Base-by-base conservation (phyloP, 2,329 filamentous ascomycete species). In the Furcasterigmium furcatum region DNA sequence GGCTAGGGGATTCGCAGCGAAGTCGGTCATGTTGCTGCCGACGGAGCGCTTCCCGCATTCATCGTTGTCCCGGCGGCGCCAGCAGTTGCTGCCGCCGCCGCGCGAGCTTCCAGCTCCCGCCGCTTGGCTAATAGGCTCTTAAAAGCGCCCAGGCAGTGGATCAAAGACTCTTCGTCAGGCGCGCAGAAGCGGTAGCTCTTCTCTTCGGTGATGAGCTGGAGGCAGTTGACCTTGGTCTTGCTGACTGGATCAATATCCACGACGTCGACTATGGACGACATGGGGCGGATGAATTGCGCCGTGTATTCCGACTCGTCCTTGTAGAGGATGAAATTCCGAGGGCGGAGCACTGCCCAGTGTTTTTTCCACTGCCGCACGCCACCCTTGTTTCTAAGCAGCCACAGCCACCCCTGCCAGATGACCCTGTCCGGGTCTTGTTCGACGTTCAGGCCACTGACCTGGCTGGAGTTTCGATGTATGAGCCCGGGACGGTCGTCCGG, bases 131-230 rank as follows among this genome's bases (percentile, higher is more conserved):
- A 68, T 46, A 92, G 68, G 61, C 91, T 96, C 71, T 97, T 97
- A 69, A 96, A 84, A 0, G 91, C 88, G 3, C 92, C 94, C 1
- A 99, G 75, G 70, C 90, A 95, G 53, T 85, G 86, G 32, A 91
- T 84, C 46, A 97, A 71, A 2, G 79, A 76, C 58, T 96, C 90
- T 63, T 99, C 94, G 57, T 89, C 84, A 18, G 80, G 74, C 0
- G 91, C 82, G 59, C 85, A 88, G 53, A 94, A 87, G 24, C 85
- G 80, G 56, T 85, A 88, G 45, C 80, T 87, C 68, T 90, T 94
- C 61, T 97, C 92, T 57, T 96, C 92, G 29, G 87, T 88, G 58
- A 99, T 96, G 57, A 97, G 79, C 66, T 97, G 92, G 62, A 97
- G 76, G 65, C 94, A 97, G 61, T 88, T 84, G 39, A 77, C 79